Conservation (phyloP, 177 flowering plant genomes). For the Vitis hybrid region DNA sequence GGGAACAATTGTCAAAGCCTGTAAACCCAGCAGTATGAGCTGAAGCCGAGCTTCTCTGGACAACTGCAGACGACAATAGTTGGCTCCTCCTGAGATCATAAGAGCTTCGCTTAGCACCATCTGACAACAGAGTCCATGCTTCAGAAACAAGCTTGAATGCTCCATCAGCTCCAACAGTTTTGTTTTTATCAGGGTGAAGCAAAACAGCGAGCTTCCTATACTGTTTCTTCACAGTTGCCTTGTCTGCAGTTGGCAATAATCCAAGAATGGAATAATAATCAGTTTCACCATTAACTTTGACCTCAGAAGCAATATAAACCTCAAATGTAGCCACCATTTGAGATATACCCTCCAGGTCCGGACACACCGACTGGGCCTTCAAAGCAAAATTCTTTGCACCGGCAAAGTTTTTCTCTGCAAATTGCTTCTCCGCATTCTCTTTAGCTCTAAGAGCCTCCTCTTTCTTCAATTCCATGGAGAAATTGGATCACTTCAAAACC, state of each 20-base stretch:
- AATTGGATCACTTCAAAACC: conserved; percentile 17
- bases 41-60: conserved; percentile 30
- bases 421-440: conserved; percentile 59
- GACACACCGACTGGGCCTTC: conserved; percentile 58
- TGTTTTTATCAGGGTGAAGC: conserved; percentile 83
- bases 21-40: conserved; percentile 30
- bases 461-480: conserved; percentile 51
- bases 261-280: conserved; percentile 73
- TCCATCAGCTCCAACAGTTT: conserved; percentile 71
- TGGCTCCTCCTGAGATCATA: conserved; percentile 49
- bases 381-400: conserved; percentile 65
- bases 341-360: conserved; percentile 66
- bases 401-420: conserved; percentile 45
- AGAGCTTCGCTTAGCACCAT: conserved; percentile 39
- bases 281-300: conserved; percentile 44
- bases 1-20: conserved; percentile 27
- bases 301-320: conserved; percentile 54
- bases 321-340: conserved; percentile 78
- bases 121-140: conserved; percentile 67
- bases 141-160: conserved; percentile 80
- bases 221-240: conserved; percentile 55
- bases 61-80: conserved; percentile 21
- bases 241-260: conserved; percentile 53
- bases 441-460: conserved; percentile 64
- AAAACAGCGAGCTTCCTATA: conserved; percentile 70